These are phyloP conservation scores for Schizopora paradoxa DNA, from an alignment of 1,284 basidiomycete genomes.

Conservation along the genomic window DNA sequence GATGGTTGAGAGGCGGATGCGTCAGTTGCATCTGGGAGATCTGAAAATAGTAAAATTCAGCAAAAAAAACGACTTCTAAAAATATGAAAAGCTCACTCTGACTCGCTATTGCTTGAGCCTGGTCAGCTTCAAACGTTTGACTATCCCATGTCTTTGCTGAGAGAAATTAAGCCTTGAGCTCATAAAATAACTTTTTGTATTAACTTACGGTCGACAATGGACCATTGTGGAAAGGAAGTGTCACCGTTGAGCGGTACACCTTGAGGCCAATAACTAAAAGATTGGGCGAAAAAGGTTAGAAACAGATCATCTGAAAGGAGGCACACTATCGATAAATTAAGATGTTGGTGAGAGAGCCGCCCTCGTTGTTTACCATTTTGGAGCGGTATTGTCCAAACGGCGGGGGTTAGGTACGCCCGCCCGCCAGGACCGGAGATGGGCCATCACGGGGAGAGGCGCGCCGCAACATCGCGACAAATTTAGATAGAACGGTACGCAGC, in stretches of 20 bases:
- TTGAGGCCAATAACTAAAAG: slow-evolving; percentile 8
- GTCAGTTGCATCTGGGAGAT: slow-evolving; percentile 12
- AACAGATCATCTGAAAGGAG: too few relatives aligned
- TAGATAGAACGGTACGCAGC: too few relatives aligned
- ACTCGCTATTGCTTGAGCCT: slow-evolving; percentile 9
- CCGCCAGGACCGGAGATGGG: too few relatives aligned
- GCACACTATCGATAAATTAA: too few relatives aligned
- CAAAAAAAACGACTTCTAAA: not conserved
- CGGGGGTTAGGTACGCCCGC: too few relatives aligned
- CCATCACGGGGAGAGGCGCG: too few relatives aligned
- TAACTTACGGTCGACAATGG: slow-evolving; percentile 14
- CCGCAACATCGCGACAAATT: too few relatives aligned
- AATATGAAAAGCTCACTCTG: slow-evolving; percentile 8
- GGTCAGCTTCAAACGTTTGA: slow-evolving; percentile 8
- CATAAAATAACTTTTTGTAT: not conserved
- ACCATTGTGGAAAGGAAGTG: slow-evolving; percentile 10
- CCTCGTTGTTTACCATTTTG: too few relatives aligned
- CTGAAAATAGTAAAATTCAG: not conserved
- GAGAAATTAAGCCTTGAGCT: not conserved
- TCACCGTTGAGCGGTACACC: slow-evolving; percentile 2
- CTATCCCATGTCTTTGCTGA: slow-evolving; percentile 10
- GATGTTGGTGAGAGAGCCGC: too few relatives aligned
- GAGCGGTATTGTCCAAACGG: too few relatives aligned
- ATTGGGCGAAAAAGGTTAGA: not conserved
- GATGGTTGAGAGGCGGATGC: slow-evolving; percentile 9